Base-by-base conservation (phyloP, 2,329 filamentous ascomycete species). In the Cordyceps cateniannulata region DNA sequence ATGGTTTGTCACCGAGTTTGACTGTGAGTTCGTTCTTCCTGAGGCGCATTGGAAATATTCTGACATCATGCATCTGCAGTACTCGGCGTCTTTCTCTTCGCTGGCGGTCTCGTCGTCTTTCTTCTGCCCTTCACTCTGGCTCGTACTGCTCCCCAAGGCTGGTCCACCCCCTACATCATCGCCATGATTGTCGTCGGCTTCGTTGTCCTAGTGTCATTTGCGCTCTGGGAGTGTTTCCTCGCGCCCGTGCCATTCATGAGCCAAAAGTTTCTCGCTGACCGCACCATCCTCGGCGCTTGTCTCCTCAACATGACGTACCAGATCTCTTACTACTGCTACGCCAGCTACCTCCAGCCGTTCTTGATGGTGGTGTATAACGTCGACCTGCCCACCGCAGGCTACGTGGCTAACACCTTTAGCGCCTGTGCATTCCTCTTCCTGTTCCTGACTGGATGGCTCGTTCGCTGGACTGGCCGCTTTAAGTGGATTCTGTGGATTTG, bases 141-240 rank as follows among this genome's bases (percentile, higher is more conserved):
- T 0, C 77, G 77, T 16, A 69, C 80, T 47, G 20, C 55, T 16
- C 45, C 20, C 2, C 45, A 29, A 5, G 79, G 77, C 12, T 86
- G 83, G 83, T 70, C 70, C 27, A 77, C 79, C 0, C 73, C 69
- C 47, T 79, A 80, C 64, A 84, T 87, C 67, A 81, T 87, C 60
- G 75, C 78, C 59, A 86, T 88, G 83, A 78, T 81, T 48, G 77
- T 86, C 1, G 70, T 89, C 24, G 88, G 88, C 7, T 77, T 83
- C 27, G 66, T 85, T 0, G 78, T 82, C 38, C 75, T 91, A 2
- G 66, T 83, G 38, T 59, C 76, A n/a, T 83, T 87, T 64, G 78
- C 73, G 1, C 62, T 84, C 2, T 85, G 81, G 72, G 85, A 89
- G 71, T 78, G 73, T 22, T 84, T 76, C 60, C 64, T 84, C n/a